Base-by-base conservation (phyloP, 768 basidiomycete genomes). In the Termitomyces sp. region DNA sequence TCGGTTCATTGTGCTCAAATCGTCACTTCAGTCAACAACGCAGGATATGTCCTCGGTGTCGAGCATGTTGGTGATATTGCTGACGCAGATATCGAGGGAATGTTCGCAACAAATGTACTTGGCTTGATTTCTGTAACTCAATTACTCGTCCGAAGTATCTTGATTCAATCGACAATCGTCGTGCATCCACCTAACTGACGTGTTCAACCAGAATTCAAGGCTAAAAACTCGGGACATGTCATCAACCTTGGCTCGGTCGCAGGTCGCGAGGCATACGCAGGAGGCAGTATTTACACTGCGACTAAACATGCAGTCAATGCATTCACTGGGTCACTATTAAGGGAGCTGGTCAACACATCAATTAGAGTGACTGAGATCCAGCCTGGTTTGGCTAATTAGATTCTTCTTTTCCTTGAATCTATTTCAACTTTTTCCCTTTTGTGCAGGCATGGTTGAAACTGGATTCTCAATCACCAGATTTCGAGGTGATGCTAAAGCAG, bases 201-300 rank as follows among this genome's bases (percentile, higher is more conserved):
- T 38, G 26, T 35, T 32, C 23, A 18, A n/a, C 6, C 65, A 91
- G 91, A 89, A 59, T 93, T 94, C 78, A 93, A 89, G 70, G 79
- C 75, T 56, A 87, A 81, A 69, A 84, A 88, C 67, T 75, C 84
- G 4, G 92, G 93, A 0, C 94, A 95, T 75, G 78, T 99, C 65
- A 98, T 99, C 76, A 96, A 97, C 72, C 77, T 99, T 52, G 95
- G 97, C 8, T 96, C 94, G 12, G 83, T 99, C 59, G 95, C 97
- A 13, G 95, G 91, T 51, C 76, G 81, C 9, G 94, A 95, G 67
- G 71, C 96, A 5, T 98, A 98, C 68, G 84, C 86, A 13, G 95
- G 95, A 32, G 97, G 95, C 8, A 82, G 88, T 62, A 90, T 98
- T 65, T 98, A 97, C 74, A 92, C 88, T 61, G 96, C 96, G 5